phyloP scores from a whole-genome alignment of 345 rosid species.

The Trapa bicornis region DNA sequence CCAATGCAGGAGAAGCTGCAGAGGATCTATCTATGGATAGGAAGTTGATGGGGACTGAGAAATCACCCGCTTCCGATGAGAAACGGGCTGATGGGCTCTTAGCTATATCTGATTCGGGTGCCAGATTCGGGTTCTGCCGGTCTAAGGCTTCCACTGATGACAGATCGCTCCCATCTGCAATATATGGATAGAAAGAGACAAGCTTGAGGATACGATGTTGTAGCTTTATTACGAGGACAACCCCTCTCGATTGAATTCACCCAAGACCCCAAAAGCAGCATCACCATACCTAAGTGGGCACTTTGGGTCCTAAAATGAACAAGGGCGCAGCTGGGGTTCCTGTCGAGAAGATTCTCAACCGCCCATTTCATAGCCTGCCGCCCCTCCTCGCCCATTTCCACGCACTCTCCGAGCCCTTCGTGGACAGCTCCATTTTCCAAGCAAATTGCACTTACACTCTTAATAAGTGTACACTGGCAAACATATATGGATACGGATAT shows the following conservation, averaged over 20 bases:
- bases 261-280: no score
- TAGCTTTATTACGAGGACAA: no score
- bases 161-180: conserved; percentile 17
- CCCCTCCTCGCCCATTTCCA: conserved; percentile 36
- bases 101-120: conserved; percentile 9
- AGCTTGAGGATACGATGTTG: no score
- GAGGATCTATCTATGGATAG: conserved; percentile 12
- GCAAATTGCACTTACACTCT: not conserved
- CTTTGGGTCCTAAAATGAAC: conserved; percentile 27
- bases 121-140: conserved; percentile 35
- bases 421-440: not conserved
- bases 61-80: conserved; percentile 18
- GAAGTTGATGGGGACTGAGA: conserved; percentile 20
- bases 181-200: not conserved
- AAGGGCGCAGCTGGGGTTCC: conserved; percentile 17
- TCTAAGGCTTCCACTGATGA: conserved; percentile 26
- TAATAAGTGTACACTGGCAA: not conserved
- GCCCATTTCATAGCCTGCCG: conserved; percentile 46
- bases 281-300: conserved; percentile 14
- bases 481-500: not conserved
- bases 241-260: not conserved
- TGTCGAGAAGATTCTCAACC: conserved; percentile 24
- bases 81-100: conserved; percentile 15
- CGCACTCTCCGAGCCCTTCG: conserved; percentile 15
- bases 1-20: conserved; percentile 10